Evolutionary conservation across 1,284 basidiomycete genomes (phyloP), one percentile per base, ranked within the genome.

Genomic region (Ceratobasidium sp.): DNA sequence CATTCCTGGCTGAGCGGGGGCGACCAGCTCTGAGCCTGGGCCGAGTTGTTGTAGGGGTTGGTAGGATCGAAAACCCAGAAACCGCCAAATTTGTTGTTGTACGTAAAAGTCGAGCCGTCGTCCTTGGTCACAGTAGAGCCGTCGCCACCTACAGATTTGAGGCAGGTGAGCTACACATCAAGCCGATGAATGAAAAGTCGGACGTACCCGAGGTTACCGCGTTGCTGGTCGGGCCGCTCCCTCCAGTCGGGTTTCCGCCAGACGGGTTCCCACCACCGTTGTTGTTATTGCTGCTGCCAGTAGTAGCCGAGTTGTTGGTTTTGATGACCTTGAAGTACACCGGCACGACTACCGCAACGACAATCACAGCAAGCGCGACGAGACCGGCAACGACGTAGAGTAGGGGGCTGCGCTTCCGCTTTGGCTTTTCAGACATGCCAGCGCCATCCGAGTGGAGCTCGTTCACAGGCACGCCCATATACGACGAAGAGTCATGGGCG

Each of bases 21-120:
- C 2, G 93, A 92, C 89, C 92, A 96, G 44, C 89, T 89, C 81
- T 93, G 93, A 1, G 90, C 88, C 69, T 88, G 89, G 2, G 94
- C 93, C 69, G 88, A 87, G 83, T 92, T 90, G 85, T 93, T 93
- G 86, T 91, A 94, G 2, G 95, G 94, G 83, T 94, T 87, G 61
- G 86, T 85, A n/a, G 91, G 90, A 86, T 95, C 92, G 81, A 86
- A 88, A 68, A 84, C 84, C 86, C 86, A 88, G 70, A 81, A 82
- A 56, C 86, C 86, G 56, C 87, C 87, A 80, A 86, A 86, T n/a
- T 83, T 80, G 83, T 88, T 89, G 73, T 84, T 83, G 83, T 89
- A 89, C 10, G 83, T 86, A 81, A 87, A 85, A 15, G 84, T 85
- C 6, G 83, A 81, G 42, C 87, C 87, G 76, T 88, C 85, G 1